These are phyloP conservation scores for Tardiomyces digboiensis DNA, from an alignment of 1,139 yeast genomes.

Conservation along the genomic window DNA sequence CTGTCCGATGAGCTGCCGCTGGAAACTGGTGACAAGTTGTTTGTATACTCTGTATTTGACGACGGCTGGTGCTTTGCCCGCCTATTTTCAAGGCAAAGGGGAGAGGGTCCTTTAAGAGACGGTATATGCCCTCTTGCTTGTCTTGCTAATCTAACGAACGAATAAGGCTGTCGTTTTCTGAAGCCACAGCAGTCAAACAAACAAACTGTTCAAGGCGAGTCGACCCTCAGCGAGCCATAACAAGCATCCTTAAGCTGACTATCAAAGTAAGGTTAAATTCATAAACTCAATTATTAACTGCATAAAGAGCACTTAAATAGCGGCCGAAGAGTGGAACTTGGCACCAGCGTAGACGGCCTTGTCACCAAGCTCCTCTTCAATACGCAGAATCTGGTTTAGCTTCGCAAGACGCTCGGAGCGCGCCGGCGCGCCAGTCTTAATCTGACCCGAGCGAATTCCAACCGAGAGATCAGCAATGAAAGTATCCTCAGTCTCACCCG, in stretches of 20 bases:
- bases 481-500: conserved; percentile 99
- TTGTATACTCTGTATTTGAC: conserved; percentile 26
- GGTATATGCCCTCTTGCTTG: no score
- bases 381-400: conserved; percentile 85
- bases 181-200: no score
- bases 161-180: no score
- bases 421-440: conserved; percentile 99
- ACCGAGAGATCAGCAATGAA: conserved; percentile 95
- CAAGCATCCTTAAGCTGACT: no score
- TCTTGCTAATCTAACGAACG: no score
- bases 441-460: conserved; percentile 96
- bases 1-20: conserved; percentile 29
- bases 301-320: conserved; percentile 13
- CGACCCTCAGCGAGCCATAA: no score
- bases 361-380: conserved; percentile 95
- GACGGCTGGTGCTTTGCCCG: conserved; percentile 30
- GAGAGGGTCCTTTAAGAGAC: not conserved
- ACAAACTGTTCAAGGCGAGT: no score
- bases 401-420: conserved; percentile 99
- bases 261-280: no score
- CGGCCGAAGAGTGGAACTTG: conserved; percentile 49
- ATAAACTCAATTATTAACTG: no score
- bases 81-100: conserved; percentile 3
- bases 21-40: conserved; percentile 20
- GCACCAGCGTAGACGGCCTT: conserved; percentile 92